These are phyloP conservation scores for Collybia nuda DNA, from an alignment of 768 basidiomycete genomes.

Conservation along the genomic window DNA sequence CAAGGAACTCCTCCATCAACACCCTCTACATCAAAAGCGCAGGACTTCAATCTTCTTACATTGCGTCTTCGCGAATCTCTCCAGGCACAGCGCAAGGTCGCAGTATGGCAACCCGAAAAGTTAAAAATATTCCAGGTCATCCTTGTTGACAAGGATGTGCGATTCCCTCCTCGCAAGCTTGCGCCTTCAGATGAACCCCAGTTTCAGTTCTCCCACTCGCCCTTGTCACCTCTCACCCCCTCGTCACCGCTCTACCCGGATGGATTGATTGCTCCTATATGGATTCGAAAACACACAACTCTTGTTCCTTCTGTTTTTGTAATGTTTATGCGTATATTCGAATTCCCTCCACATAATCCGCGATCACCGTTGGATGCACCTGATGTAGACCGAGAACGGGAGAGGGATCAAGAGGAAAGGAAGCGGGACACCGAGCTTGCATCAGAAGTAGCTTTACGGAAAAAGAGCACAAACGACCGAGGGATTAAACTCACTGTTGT, in stretches of 20 bases:
- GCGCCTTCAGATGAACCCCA: slow-evolving; percentile 57
- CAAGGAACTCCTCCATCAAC: slow-evolving; percentile 12
- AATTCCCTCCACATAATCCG: slow-evolving; percentile 47
- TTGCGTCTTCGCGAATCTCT: slow-evolving; percentile 70
- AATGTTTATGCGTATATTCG: slow-evolving; percentile 83
- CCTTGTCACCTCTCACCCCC: slow-evolving; percentile 88
- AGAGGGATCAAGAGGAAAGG: slow-evolving; percentile 68
- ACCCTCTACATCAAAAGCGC: slow-evolving; percentile 30
- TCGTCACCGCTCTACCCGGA: slow-evolving; percentile 92
- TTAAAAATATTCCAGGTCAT: slow-evolving; percentile 77
- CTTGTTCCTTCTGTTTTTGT: slow-evolving; percentile 94
- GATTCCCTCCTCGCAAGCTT: slow-evolving; percentile 87
- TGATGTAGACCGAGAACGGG: slow-evolving; percentile 53
- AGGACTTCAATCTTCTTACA: slow-evolving; percentile 64
- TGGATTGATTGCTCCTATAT: slow-evolving; percentile 95
- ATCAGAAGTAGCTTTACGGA: slow-evolving; percentile 74
- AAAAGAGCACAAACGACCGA: slow-evolving; percentile 78
- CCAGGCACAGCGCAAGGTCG: slow-evolving; percentile 56
- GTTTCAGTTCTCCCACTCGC: slow-evolving; percentile 71
- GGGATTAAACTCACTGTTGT: slow-evolving; percentile 95
- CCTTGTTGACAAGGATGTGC: slow-evolving; percentile 79
- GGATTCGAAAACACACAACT: slow-evolving; percentile 94
- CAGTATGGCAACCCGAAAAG: slow-evolving; percentile 75
- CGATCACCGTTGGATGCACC: slow-evolving; percentile 55
- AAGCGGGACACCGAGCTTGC: slow-evolving; percentile 75